Conservation (phyloP, 352 stramenopile genomes). For the Globisporangium ultimum region DNA sequence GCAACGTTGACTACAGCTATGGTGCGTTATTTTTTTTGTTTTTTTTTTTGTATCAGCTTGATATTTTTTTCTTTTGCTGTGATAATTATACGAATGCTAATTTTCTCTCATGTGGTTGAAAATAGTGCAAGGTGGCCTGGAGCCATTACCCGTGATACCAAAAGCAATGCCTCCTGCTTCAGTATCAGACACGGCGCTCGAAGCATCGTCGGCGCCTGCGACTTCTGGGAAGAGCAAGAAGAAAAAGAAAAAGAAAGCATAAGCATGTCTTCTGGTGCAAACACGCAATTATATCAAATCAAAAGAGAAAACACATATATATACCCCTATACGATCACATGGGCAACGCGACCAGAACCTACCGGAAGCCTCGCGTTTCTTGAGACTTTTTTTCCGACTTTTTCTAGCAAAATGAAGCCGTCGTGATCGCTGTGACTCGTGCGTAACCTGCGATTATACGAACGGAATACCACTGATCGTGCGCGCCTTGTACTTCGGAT, state of each 20-base stretch:
- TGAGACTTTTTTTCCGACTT: neutral
- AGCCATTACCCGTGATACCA: slow-evolving; percentile 25
- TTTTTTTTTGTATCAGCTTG: neutral
- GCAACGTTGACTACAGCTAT: slow-evolving; percentile 50
- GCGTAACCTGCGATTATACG: slow-evolving; percentile 24
- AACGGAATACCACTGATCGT: slow-evolving; percentile 94
- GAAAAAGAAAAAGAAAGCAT: slow-evolving; percentile 24
- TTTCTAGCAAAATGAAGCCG: neutral
- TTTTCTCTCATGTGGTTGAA: too few relatives aligned
- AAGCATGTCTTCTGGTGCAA: neutral
- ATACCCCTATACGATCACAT: too few relatives aligned
- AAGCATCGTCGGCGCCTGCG: too few relatives aligned
- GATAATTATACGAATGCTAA: neutral
- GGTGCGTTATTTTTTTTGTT: slow-evolving; percentile 25
- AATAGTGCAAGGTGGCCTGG: slow-evolving; percentile 37
- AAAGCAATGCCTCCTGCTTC: slow-evolving; percentile 2
- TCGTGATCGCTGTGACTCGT: too few relatives aligned
- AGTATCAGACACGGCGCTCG: neutral
- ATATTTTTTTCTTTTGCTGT: neutral
- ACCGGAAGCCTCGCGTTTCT: neutral
- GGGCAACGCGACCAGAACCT: neutral
- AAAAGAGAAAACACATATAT: slow-evolving; percentile 1
- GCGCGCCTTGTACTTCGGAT: slow-evolving; percentile 84
- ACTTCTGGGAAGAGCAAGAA: slow-evolving; percentile 36
- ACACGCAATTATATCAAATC: neutral